Evolutionary conservation across 2,329 filamentous ascomycete genomes (phyloP).

Genomic region (Sodiomyces alkalinus): DNA sequence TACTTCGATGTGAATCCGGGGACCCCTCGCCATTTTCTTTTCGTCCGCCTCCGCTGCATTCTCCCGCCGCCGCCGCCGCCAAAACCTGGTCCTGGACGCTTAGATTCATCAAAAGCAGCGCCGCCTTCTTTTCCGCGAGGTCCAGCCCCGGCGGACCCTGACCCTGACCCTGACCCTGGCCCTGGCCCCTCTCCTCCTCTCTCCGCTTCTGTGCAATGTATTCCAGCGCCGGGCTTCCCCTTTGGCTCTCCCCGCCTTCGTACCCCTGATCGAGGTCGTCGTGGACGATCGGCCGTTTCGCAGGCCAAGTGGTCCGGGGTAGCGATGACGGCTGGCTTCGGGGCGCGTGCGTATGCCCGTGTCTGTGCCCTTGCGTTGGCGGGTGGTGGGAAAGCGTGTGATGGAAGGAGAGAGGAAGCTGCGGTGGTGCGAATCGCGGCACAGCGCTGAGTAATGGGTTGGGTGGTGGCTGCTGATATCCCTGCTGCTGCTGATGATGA

Average conservation of each 20-base stretch:
- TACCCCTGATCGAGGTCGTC: slow-evolving; percentile 10
- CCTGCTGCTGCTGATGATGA: slow-evolving; percentile 7
- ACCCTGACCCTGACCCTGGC: too few relatives aligned
- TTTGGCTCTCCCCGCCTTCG: slow-evolving; percentile 8
- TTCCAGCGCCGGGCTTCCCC: slow-evolving; percentile 8
- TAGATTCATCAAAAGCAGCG: slow-evolving; percentile 31
- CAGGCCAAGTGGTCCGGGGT: slow-evolving; percentile 5
- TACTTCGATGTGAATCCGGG: slow-evolving; percentile 17
- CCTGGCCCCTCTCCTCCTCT: slow-evolving; percentile 7
- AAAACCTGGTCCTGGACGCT: slow-evolving; percentile 20
- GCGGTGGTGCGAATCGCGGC: slow-evolving; percentile 17
- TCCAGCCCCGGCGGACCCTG: slow-evolving; percentile 6
- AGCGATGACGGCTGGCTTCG: slow-evolving; percentile 4
- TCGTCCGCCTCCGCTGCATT: slow-evolving; percentile 2
- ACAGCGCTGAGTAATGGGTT: slow-evolving; percentile 29
- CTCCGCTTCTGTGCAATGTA: slow-evolving; percentile 1
- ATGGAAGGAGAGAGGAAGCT: too few relatives aligned
- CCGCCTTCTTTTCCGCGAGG: slow-evolving; percentile 28
- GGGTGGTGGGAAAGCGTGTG: too few relatives aligned
- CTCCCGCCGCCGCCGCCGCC: slow-evolving; percentile 5
- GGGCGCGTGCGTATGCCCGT: too few relatives aligned
- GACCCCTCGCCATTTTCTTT: slow-evolving; percentile 9
- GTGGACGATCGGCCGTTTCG: slow-evolving; percentile 15
- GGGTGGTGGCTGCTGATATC: slow-evolving; percentile 10
- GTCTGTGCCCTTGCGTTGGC: too few relatives aligned